Conservation (phyloP, 2,329 filamentous ascomycete species). For the Cyphellophora europaea region DNA sequence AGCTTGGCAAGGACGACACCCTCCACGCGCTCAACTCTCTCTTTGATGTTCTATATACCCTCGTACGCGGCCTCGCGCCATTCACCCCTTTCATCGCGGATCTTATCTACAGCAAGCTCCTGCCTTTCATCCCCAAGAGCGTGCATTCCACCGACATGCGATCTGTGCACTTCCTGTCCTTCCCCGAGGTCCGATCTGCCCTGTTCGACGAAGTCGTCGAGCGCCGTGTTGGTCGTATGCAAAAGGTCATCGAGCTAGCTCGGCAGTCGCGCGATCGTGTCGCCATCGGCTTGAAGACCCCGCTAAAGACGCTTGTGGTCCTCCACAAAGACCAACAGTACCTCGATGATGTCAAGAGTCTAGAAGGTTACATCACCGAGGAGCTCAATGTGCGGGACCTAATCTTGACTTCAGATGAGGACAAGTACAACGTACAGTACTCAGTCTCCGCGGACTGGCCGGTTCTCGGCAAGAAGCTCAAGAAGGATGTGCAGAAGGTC, state of each 20-base stretch:
- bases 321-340: slow-evolving; percentile 78
- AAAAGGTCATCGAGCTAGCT: slow-evolving; percentile 85
- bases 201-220: slow-evolving; percentile 82
- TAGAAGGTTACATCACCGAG: slow-evolving; percentile 82
- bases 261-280: slow-evolving; percentile 78
- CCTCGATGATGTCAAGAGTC: slow-evolving; percentile 73
- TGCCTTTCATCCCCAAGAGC: slow-evolving; percentile 69
- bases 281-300: slow-evolving; percentile 79
- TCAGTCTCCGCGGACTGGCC: slow-evolving; percentile 88
- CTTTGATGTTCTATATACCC: slow-evolving; percentile 84
- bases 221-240: slow-evolving; percentile 81
- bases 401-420: slow-evolving; percentile 75
- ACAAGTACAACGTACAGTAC: slow-evolving; percentile 85
- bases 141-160: slow-evolving; percentile 62
- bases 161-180: slow-evolving; percentile 86
- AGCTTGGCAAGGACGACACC: slow-evolving; percentile 77
- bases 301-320: slow-evolving; percentile 79
- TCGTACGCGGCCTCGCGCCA: slow-evolving; percentile 79
- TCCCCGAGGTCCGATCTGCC: slow-evolving; percentile 79
- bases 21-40: slow-evolving; percentile 85
- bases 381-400: slow-evolving; percentile 87
- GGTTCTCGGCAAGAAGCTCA: slow-evolving; percentile 88
- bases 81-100: slow-evolving; percentile 96
- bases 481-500: slow-evolving; percentile 85
- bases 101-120: slow-evolving; percentile 78